Conservation (phyloP, 345 rosid genomes). For the Gossypium australe region DNA sequence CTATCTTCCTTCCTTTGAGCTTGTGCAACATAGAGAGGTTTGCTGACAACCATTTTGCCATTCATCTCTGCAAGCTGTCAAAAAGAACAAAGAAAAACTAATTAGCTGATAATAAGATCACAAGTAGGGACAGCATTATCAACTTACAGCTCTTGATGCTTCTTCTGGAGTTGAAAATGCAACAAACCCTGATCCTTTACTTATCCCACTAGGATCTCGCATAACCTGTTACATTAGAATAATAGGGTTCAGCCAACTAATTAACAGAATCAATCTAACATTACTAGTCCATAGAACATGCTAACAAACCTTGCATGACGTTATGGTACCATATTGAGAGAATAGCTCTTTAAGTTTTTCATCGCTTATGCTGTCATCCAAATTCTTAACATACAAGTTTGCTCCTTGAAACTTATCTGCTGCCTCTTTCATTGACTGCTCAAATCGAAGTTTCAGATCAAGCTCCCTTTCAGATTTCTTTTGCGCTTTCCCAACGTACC, state of each 20-base stretch:
- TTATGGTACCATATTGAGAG: slow-evolving; percentile 67
- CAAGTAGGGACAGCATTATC: neutral
- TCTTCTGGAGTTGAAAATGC: slow-evolving; percentile 87
- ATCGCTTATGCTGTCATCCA: slow-evolving; percentile 80
- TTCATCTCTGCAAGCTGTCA: slow-evolving; percentile 61
- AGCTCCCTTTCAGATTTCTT: slow-evolving; percentile 82
- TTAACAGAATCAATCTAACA: neutral
- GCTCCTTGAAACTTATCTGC: slow-evolving; percentile 80
- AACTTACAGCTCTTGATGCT: slow-evolving; percentile 87
- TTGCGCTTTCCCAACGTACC: slow-evolving; percentile 96
- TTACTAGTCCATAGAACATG: neutral
- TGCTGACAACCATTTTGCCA: slow-evolving; percentile 60
- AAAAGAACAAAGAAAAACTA: neutral
- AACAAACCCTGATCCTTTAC: slow-evolving; percentile 95
- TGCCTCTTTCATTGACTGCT: slow-evolving; percentile 79
- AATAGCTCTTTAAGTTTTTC: slow-evolving; percentile 82
- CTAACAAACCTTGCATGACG: slow-evolving; percentile 81
- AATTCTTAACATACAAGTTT: slow-evolving; percentile 82
- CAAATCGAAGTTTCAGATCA: slow-evolving; percentile 63
- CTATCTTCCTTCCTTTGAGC: slow-evolving; percentile 81
- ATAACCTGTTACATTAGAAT: slow-evolving; percentile 47
- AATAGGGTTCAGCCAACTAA: neutral
- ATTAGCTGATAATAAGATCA: neutral
- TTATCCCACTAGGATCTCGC: slow-evolving; percentile 82
- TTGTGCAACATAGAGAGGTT: slow-evolving; percentile 72